phyloP scores from a whole-genome alignment of 2,329 filamentous ascomycete genomes.

The Bipolaris sorokiniana region DNA sequence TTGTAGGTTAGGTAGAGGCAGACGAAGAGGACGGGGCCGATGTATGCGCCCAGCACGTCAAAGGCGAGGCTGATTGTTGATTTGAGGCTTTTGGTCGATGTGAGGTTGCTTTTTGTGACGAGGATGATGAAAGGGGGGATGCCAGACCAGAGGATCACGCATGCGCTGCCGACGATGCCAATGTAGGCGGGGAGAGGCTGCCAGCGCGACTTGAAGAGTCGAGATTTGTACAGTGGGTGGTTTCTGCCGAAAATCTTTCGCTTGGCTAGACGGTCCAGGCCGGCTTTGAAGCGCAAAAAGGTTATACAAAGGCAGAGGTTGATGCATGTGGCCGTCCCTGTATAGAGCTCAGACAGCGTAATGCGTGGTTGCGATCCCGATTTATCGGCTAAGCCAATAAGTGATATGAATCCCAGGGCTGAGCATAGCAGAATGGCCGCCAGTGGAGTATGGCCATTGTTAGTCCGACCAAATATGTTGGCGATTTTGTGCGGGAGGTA shows the following conservation, averaged over 20 bases:
- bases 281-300: constrained; percentile 40
- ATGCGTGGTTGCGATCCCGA: constrained; percentile 35
- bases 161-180: constrained; percentile 31
- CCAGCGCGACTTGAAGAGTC: constrained; percentile 42
- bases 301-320: constrained; percentile 38
- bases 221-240: constrained; percentile 26
- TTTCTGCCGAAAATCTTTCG: constrained; percentile 32
- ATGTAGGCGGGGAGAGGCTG: constrained; percentile 42
- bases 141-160: constrained; percentile 36
- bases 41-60: constrained; percentile 34
- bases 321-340: constrained; percentile 34
- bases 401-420: constrained; percentile 34
- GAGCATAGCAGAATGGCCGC: constrained; percentile 39
- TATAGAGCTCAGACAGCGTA: constrained; percentile 37
- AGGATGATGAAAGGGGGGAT: constrained; percentile 36
- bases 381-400: constrained; percentile 31
- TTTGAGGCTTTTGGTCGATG: constrained; percentile 17
- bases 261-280: constrained; percentile 22
- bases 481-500: constrained; percentile 26
- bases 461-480: constrained; percentile 35
- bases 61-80: constrained; percentile 25
- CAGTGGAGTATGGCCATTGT: constrained; percentile 40
- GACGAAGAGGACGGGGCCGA: constrained; percentile 29
- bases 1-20: constrained; percentile 29
- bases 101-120: constrained; percentile 17